Base-by-base conservation (phyloP, 192 early-diverging fungal species). In the Coemansia guatemalensis region DNA sequence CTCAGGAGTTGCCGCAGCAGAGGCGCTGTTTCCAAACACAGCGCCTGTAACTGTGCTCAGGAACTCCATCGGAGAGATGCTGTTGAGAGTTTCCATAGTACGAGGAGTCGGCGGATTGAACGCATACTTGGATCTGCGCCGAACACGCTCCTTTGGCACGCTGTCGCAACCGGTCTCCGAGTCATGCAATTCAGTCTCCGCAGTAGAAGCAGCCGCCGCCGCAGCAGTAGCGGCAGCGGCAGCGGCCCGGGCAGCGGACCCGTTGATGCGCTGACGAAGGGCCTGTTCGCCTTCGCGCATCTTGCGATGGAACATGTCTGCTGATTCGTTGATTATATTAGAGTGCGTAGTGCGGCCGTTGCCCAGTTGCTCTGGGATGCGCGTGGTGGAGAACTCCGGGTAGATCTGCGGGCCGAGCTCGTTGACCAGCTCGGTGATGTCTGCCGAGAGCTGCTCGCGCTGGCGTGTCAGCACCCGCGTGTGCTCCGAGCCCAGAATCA, bases 391-490 rank as follows among this genome's bases (percentile, higher is more conserved):
- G 74, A 92, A 92, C 62, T 92, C 88, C 12, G 85, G 83, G 65
- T 88, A 92, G 49, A 89, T 86, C 64, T 89, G 84, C 11, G 90
- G 90, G 14, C 90, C 94, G 23, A 93, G 85, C 56, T 95, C 93
- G 49, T 93, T 90, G 60, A 98, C 91, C 24, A 93, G 62, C 2
- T 85, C 82, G 18, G 88, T 92, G 55, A 98, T 86, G 48, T 90
- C 84, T 53, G 83, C 81, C 14, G 90, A 87, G 1, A 98, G 84
- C 48, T 90, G 81, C 29, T 87, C 78, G 24, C 96, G 86, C 27
- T 84, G 84, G 21, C 71, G 69, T 18, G 90, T 85, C 48, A 98
- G 83, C 57, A 85, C 86, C 56, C 75, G 83, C 49, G 82, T 71
- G 49, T 75, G 88, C 83, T 65, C 83, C 60, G 68, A 68, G 33